Conservation (phyloP, 768 basidiomycete species). For the Strobilomyces confusus region DNA sequence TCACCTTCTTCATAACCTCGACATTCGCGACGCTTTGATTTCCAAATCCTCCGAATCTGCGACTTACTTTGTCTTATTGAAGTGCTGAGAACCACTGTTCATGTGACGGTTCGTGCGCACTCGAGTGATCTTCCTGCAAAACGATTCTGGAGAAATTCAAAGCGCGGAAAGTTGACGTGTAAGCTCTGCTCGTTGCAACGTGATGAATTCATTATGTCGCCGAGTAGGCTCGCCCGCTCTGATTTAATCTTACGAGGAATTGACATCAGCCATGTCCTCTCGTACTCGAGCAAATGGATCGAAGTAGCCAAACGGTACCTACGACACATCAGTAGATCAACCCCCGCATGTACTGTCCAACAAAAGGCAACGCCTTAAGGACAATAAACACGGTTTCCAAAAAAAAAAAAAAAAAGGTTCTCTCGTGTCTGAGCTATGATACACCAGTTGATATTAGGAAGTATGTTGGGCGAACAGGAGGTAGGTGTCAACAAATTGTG, state of each 20-base stretch:
- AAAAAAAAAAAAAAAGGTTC: no score
- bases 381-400: no score
- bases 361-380: no score
- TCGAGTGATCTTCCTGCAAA: constrained; percentile 82
- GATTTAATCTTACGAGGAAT: constrained; percentile 95
- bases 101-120: constrained; percentile 61
- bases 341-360: no score
- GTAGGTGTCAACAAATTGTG: constrained; percentile 34
- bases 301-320: no score
- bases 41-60: constrained; percentile 97
- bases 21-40: constrained; percentile 70
- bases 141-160: constrained; percentile 77
- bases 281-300: no score
- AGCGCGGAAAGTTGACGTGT: constrained; percentile 81
- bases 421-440: constrained; percentile 94
- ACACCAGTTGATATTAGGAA: constrained; percentile 96
- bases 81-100: constrained; percentile 33
- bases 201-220: constrained; percentile 3
- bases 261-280: constrained; percentile 88
- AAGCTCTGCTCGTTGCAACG: constrained; percentile 24
- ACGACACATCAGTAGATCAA: no score
- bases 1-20: constrained; percentile 66
- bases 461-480: constrained; percentile 97
- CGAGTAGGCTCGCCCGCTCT: constrained; percentile 81
- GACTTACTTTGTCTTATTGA: constrained; percentile 75